These are phyloP conservation scores for Corymbia calophylla DNA, from an alignment of 441 rosid species.

Conservation along the genomic window DNA sequence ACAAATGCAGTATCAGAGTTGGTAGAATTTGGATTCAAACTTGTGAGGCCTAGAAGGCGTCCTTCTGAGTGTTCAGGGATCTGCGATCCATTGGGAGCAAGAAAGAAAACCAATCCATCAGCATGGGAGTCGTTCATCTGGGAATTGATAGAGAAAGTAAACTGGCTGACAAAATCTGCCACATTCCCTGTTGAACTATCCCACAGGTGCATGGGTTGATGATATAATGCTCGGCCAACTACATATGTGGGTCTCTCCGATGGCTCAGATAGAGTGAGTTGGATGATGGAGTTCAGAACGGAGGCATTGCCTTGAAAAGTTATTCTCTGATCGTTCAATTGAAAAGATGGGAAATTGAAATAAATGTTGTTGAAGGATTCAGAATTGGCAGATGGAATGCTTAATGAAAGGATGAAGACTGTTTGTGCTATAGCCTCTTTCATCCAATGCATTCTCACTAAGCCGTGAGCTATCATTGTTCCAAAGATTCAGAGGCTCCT, in stretches of 20 bases:
- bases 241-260: too few relatives aligned
- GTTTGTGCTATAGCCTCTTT: too few relatives aligned
- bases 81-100: background rate
- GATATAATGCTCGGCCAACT: background rate
- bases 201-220: background rate
- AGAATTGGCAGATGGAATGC: too few relatives aligned
- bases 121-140: fast-evolving
- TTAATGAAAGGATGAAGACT: too few relatives aligned
- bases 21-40: fast-evolving
- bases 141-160: background rate
- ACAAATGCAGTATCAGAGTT: background rate
- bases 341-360: too few relatives aligned
- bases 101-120: background rate
- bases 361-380: fast-evolving
- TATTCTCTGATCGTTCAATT: fast-evolving
- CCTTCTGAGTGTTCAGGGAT: fast-evolving
- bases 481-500: background rate
- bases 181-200: background rate
- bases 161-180: background rate
- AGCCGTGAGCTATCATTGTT: too few relatives aligned
- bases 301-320: too few relatives aligned
- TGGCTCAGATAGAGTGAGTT: too few relatives aligned
- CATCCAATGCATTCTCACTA: too few relatives aligned
- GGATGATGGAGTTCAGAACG: too few relatives aligned
- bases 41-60: background rate